Base-by-base conservation (phyloP, 768 basidiomycete species). In the Lentinula boryana region DNA sequence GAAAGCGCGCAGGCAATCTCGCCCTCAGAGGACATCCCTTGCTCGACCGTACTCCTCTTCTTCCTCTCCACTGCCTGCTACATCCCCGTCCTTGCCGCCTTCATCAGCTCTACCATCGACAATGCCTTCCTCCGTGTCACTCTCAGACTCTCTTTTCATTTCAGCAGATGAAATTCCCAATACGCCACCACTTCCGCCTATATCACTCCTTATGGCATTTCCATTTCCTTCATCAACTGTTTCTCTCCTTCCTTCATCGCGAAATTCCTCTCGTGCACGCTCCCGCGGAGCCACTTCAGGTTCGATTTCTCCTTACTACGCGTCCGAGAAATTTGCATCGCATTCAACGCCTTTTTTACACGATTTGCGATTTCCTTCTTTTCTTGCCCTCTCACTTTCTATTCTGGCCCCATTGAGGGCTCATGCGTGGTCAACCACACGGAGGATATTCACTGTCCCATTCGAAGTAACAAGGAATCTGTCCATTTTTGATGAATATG, bases 301-400 rank as follows among this genome's bases (percentile, higher is more conserved):
- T 3, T 57, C 41, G 8, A 13, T 5, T 27, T 38, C 44, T 31
- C 32, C 41, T 13, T 36, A 21, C 16, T n/a, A 16, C 23, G 18
- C 43, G 15, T 38, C 32, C 23, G 35, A 21, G 51, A 33, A 33
- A n/a, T 53, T 27, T 44, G 4, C 40, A 44, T 12, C 56, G 15
- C 18, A 35, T 32, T n/a, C 36, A 12, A 32, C 27, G 12, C 46
- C 57, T 33, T 48, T 58, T 33, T 33, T 58, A 50, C 43, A 49
- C 8, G 57, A 49, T 49, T 40, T 58, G 33, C 44, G 46, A 9
- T 23, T 58, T 49, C 57, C 57, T 40, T 58, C 57, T 16, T 27
- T 58, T 10, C 5, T 58, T 7, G 36, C 48, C 1, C 18, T 58
- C 7, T 58, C 57, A 2, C 33, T 58, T 35, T 58, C 57, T 21